Conservation (phyloP, 192 early-diverging fungal species). For the Funneliformis mosseae region DNA sequence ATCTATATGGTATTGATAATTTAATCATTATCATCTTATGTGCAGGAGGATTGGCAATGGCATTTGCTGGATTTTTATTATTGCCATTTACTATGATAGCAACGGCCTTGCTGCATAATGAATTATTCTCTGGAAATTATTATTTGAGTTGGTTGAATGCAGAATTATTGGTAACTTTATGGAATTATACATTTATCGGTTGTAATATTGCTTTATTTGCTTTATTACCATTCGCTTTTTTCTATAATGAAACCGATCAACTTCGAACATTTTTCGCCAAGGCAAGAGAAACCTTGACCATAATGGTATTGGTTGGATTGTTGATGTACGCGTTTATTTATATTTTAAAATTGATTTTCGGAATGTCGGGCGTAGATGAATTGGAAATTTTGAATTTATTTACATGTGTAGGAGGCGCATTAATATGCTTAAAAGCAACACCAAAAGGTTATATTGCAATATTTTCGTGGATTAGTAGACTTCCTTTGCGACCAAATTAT, state of each 20-base stretch:
- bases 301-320: conserved; percentile 26
- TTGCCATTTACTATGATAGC: conserved; percentile 30
- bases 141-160: conserved; percentile 31
- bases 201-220: conserved; percentile 35
- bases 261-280: conserved; percentile 19
- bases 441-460: conserved; percentile 29
- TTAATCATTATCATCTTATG: conserved; percentile 27
- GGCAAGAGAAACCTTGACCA: conserved; percentile 24
- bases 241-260: conserved; percentile 35
- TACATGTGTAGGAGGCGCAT: conserved; percentile 20
- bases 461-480: conserved; percentile 17
- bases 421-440: conserved; percentile 24
- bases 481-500: conserved; percentile 29
- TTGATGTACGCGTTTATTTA: conserved; percentile 31
- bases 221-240: conserved; percentile 30
- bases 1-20: conserved; percentile 23
- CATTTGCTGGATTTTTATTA: conserved; percentile 29
- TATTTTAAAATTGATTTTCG: conserved; percentile 19
- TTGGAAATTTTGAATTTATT: conserved; percentile 31
- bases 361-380: conserved; percentile 3
- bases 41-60: conserved; percentile 35
- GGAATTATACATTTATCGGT: conserved; percentile 34
- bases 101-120: conserved; percentile 20
- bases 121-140: conserved; percentile 14
- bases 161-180: conserved; percentile 25